These are phyloP conservation scores for Penicillium canariense DNA, from an alignment of 495 filamentous ascomycete species.

Conservation along the genomic window DNA sequence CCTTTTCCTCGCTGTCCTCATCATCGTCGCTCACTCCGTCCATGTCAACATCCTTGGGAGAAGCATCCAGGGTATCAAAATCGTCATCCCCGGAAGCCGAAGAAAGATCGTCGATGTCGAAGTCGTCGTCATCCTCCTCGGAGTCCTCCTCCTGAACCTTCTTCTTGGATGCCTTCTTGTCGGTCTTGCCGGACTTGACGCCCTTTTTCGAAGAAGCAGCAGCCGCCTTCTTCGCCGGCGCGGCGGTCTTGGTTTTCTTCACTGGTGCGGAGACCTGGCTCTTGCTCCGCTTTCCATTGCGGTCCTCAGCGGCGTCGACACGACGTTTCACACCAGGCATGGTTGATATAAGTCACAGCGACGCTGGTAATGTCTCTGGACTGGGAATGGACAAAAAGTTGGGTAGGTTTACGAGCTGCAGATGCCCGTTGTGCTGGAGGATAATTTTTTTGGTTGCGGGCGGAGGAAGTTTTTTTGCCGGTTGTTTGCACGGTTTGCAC, in stretches of 20 bases:
- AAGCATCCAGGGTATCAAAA: conserved; percentile 26
- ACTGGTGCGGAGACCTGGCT: conserved; percentile 33
- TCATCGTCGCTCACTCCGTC: conserved; percentile 30
- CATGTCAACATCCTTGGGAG: conserved; percentile 39
- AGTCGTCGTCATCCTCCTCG: conserved; percentile 37
- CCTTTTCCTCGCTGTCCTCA: conserved; percentile 23
- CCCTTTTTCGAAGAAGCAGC: conserved; percentile 24
- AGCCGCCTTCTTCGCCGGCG: conserved; percentile 33
- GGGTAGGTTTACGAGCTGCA: conserved; percentile 20
- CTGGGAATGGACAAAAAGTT: conserved; percentile 8
- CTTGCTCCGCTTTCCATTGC: conserved; percentile 50
- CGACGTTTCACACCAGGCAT: conserved; percentile 48
- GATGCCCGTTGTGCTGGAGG: conserved; percentile 26
- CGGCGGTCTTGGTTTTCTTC: conserved; percentile 36
- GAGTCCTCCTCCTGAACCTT: conserved; percentile 34
- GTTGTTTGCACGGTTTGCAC: conserved; percentile 34
- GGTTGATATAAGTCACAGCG: conserved; percentile 13
- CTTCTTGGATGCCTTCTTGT: conserved; percentile 38
- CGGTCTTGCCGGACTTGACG: conserved; percentile 25
- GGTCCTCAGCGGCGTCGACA: conserved; percentile 42
- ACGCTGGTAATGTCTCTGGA: conserved; percentile 5
- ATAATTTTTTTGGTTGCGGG: conserved; percentile 34
- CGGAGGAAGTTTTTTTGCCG: conserved; percentile 38
- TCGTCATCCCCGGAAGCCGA: conserved; percentile 41
- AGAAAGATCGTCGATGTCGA: conserved; percentile 44